These are phyloP conservation scores for Trypanosomatidae sp. DNA, from an alignment of 208 protist genomes.

Conservation along the genomic window DNA sequence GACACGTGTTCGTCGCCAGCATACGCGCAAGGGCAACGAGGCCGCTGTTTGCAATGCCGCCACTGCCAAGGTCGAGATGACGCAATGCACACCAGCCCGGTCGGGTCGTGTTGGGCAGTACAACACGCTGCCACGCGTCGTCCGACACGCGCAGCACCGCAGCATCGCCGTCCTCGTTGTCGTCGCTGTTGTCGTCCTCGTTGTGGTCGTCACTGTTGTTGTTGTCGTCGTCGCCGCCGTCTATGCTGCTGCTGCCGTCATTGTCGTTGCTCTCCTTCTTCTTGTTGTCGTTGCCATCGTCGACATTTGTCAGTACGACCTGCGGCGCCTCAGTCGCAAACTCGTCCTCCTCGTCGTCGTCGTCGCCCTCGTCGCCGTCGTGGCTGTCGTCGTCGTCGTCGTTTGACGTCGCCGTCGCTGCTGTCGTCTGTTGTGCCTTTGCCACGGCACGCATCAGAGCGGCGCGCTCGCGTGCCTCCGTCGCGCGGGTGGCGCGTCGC, in stretches of 20 bases:
- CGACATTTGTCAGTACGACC: too few species aligned
- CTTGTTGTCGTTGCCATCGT: constrained; percentile 22
- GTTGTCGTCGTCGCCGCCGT: neutral
- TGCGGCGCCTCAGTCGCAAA: too few species aligned
- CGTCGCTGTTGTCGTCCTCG: constrained; percentile 7
- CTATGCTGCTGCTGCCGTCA: neutral
- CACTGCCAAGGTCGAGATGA: constrained; percentile 63
- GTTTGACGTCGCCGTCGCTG: neutral
- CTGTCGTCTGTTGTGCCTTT: neutral
- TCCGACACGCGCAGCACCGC: constrained; percentile 1
- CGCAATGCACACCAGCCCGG: constrained; percentile 40
- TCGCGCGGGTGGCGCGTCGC: too few species aligned
- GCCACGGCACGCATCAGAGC: neutral
- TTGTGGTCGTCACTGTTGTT: constrained; percentile 6
- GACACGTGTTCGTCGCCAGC: constrained; percentile 29
- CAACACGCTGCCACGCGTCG: neutral
- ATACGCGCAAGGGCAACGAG: constrained; percentile 25
- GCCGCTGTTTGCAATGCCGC: constrained; percentile 36
- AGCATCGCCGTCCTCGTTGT: constrained; percentile 6
- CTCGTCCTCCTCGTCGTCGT: too few species aligned
- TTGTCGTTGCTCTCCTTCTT: constrained; percentile 8
- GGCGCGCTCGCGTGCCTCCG: too few species aligned
- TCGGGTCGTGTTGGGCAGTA: constrained; percentile 4
- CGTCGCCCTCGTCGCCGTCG: too few species aligned
- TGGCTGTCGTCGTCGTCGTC: constrained; percentile 19